Evolutionary conservation across 2,329 filamentous ascomycete genomes (phyloP).

Genomic region (Aspergillus ustus): DNA sequence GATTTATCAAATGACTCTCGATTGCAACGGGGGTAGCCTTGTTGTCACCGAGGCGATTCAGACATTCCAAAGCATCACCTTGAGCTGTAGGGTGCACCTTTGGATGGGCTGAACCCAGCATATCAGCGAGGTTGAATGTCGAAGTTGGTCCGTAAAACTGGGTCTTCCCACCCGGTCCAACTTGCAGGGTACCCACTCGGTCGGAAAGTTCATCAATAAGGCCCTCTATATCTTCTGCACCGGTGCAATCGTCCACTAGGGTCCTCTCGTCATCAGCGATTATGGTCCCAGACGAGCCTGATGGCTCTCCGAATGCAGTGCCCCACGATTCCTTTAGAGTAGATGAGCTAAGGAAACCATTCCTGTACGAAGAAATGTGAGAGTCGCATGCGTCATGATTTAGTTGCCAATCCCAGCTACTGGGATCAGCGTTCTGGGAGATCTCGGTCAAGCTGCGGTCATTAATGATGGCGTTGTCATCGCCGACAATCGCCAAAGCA

Average conservation of each 20-base stretch:
- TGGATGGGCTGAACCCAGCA: not conserved
- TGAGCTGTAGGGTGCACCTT: not conserved
- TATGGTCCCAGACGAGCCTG: not conserved
- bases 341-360: not conserved
- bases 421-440: not conserved
- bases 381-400: not conserved
- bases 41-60: conserved; percentile 30
- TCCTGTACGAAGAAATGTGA: not conserved
- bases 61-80: conserved; percentile 12
- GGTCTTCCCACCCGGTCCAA: not conserved
- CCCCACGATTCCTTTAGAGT: not conserved
- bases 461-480: not conserved
- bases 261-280: conserved; percentile 1
- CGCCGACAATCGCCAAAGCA: not conserved
- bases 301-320: not conserved
- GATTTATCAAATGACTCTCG: conserved; percentile 41
- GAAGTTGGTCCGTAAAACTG: conserved; percentile 8
- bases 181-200: conserved; percentile 1
- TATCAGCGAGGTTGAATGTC: conserved; percentile 8
- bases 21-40: conserved; percentile 33
- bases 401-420: not conserved
- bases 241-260: not conserved
- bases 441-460: not conserved
- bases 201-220: conserved; percentile 7
- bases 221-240: conserved; percentile 1